Evolutionary conservation across 306 rosid genomes (phyloP).

Genomic region (Medicago lupulina): DNA sequence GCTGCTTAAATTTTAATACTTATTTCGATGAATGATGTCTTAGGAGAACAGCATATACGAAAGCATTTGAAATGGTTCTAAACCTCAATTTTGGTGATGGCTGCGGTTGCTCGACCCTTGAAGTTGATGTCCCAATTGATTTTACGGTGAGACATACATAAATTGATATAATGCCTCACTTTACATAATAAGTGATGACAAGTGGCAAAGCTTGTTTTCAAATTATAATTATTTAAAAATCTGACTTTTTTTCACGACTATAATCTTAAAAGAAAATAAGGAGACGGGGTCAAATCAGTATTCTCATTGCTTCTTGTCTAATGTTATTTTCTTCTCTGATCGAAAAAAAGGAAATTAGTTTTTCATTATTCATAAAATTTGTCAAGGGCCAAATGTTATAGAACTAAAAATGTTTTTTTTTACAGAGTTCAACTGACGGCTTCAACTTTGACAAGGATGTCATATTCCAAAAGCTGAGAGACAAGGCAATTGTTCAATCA

Average conservation of each 20-base stretch:
- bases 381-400: not conserved
- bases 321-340: conserved; percentile 1
- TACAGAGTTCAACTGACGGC: conserved; percentile 73
- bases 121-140: conserved; percentile 76
- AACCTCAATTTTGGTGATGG: conserved; percentile 86
- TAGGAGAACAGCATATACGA: conserved; percentile 78
- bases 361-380: conserved; percentile 7
- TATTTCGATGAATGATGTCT: conserved; percentile 43
- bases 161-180: conserved; percentile 12
- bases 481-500: conserved; percentile 64
- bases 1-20: conserved; percentile 18
- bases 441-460: conserved; percentile 64
- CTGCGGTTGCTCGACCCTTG: conserved; percentile 70
- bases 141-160: conserved; percentile 65
- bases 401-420: not conserved
- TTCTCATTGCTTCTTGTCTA: not conserved
- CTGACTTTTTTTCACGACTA: not conserved
- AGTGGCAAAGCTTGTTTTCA: conserved; percentile 8
- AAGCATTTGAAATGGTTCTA: conserved; percentile 84
- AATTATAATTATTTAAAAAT: conserved; percentile 7
- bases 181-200: conserved; percentile 23
- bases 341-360: not conserved
- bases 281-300: not conserved
- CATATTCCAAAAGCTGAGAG: conserved; percentile 75
- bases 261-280: not conserved